Evolutionary conservation across 176 grass and related monocot species (phyloP), one percentile per base, ranked within the genome.

Genomic region (Triticum timopheevii): DNA sequence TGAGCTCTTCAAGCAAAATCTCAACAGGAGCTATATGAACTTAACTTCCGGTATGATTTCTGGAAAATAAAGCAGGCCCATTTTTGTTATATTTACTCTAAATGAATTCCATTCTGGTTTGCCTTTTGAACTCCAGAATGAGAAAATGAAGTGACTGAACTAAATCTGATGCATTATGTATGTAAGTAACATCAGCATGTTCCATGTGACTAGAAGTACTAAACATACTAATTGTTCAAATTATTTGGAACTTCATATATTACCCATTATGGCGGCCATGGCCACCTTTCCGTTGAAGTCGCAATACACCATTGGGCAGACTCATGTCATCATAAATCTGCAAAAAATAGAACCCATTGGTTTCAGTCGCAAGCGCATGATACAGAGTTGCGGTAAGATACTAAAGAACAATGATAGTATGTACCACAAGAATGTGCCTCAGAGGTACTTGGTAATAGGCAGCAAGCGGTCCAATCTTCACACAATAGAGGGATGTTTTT

Each of bases 251-350:
- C 47, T 38, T 28, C 36, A 1, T 50, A 86, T 33, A 79, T 77
- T 94, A 98, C 97, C 97, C 97, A 73, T 96, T 96, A 85, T 98
- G 92, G 88, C 88, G 93, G 52, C 97, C 93, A 92, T 99, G 92
- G 31, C 94, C 94, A 64, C 92, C 90, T 90, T 99, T 99, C 78
- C 58, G 88, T 90, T 97, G 94, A 93, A 99, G 56, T 59, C 89
- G 85, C 76, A 97, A 73, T 61, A 99, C 92, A 80, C 92, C 94
- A 87, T 93, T 99, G 80, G 94, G 94, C 30, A 99, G 85, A 86
- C 94, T 94, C 81, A 91, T 96, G 39, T 99, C 94, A 61, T 99
- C 97, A 86, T 99, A 99, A 76, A 99, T 88, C 97, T 99, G 56
- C 28, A 7, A 80, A 61, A 67, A 64, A 62, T 0, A 39, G 0